phyloP scores from a whole-genome alignment of 179 eudicot species.

The Silene coronaria region DNA sequence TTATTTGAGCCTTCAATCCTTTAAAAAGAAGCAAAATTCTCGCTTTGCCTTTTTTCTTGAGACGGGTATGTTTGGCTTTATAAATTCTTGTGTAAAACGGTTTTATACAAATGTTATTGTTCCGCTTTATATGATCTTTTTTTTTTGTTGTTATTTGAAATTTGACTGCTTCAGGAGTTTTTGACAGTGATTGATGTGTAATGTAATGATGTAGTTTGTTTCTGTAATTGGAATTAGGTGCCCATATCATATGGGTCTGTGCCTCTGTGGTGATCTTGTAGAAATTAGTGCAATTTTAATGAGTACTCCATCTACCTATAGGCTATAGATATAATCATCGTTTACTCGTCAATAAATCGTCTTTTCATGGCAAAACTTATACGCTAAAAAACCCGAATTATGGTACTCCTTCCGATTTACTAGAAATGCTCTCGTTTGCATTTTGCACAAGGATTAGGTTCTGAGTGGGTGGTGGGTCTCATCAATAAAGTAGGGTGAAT shows the following conservation, averaged over 20 bases:
- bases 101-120: too few species aligned
- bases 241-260: neutral
- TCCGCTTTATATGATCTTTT: neutral
- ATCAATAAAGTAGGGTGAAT: too few species aligned
- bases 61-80: conserved; percentile 41
- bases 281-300: neutral
- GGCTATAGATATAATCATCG: neutral
- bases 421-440: too few species aligned
- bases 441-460: too few species aligned
- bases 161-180: neutral
- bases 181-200: neutral
- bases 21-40: conserved; percentile 58
- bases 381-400: too few species aligned
- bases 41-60: conserved; percentile 68
- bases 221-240: neutral
- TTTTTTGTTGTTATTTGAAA: neutral
- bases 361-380: too few species aligned
- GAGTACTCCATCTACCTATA: too few species aligned
- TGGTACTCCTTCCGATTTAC: too few species aligned
- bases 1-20: conserved; percentile 69
- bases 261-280: neutral
- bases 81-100: neutral
- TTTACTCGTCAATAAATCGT: too few species aligned
- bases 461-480: too few species aligned
- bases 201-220: neutral